A percentile compares a stretch with the other conserved stretches of the same genome.
phyloP scores from a whole-genome alignment of 495 filamentous ascomycete genomes.

The Aspergillus kassunensis region DNA sequence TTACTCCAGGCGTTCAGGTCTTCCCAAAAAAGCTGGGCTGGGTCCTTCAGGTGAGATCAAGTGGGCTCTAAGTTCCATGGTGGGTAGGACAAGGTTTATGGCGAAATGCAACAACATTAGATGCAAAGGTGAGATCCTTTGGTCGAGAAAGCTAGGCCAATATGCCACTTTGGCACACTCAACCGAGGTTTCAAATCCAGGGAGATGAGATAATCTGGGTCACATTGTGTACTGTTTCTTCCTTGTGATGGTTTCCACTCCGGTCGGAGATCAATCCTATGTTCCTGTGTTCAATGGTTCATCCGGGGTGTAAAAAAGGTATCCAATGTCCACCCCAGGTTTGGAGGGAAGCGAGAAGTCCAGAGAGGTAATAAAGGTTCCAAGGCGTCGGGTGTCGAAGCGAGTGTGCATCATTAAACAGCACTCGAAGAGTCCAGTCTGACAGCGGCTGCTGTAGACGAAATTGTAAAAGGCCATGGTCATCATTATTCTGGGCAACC shows the following conservation, averaged over 20 bases:
- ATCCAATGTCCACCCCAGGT: slow-evolving; percentile 29
- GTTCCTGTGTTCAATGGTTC: neutral
- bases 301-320: slow-evolving; percentile 19
- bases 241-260: slow-evolving; percentile 1
- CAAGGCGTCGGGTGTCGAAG: slow-evolving; percentile 16
- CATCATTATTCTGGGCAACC: slow-evolving; percentile 27
- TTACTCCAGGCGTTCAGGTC: neutral
- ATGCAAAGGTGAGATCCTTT: slow-evolving; percentile 7
- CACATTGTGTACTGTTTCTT: slow-evolving; percentile 3
- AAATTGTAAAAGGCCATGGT: slow-evolving; percentile 19
- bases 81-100: neutral
- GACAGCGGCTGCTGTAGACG: slow-evolving; percentile 34
- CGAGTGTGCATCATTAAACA: slow-evolving; percentile 47
- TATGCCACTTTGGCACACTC: neutral
- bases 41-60: slow-evolving; percentile 11
- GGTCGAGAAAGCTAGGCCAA: neutral
- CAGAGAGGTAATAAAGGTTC: slow-evolving; percentile 11
- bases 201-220: neutral
- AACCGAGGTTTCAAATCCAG: slow-evolving; percentile 5
- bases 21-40: slow-evolving; percentile 5
- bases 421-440: slow-evolving; percentile 41
- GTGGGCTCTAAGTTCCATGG: neutral
- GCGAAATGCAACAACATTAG: slow-evolving; percentile 15
- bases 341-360: slow-evolving; percentile 23
- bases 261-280: too few species aligned